A percentile compares a stretch with the other conserved stretches of the same genome.
phyloP scores from a whole-genome alignment of 1,284 basidiomycete genomes.

The Ustilago hordei region DNA sequence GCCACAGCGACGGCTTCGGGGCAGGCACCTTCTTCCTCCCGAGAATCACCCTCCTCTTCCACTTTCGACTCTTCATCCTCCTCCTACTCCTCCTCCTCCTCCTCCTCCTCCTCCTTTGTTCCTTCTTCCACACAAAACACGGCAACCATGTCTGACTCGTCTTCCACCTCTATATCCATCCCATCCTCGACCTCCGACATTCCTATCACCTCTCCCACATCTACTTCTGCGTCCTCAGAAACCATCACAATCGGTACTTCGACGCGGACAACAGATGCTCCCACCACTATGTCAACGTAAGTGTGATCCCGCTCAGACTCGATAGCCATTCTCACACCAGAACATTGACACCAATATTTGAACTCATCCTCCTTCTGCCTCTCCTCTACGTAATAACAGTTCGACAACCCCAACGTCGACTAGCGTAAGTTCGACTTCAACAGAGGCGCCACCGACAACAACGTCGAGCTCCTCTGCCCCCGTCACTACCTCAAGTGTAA shows the following conservation, averaged over 20 bases:
- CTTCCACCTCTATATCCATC: constrained; percentile 5
- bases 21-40: constrained; percentile 23
- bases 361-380: not conserved
- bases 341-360: not conserved
- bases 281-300: constrained; percentile 16
- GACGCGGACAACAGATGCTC: constrained; percentile 23
- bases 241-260: constrained; percentile 22
- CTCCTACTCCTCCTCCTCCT: not conserved
- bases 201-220: constrained; percentile 7
- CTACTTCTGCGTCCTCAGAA: constrained; percentile 27
- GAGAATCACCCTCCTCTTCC: constrained; percentile 7
- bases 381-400: not conserved
- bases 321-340: not conserved
- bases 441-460: constrained; percentile 13
- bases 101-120: constrained; percentile 10
- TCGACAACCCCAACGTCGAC: constrained; percentile 27
- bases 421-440: constrained; percentile 48
- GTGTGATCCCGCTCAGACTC: constrained; percentile 1
- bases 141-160: constrained; percentile 44
- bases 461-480: constrained; percentile 31
- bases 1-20: constrained; percentile 21
- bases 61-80: constrained; percentile 10
- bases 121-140: constrained; percentile 10
- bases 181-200: constrained; percentile 16
- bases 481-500: constrained; percentile 36